phyloP scores from a whole-genome alignment of 345 rosid species.

The Triadica sebifera region DNA sequence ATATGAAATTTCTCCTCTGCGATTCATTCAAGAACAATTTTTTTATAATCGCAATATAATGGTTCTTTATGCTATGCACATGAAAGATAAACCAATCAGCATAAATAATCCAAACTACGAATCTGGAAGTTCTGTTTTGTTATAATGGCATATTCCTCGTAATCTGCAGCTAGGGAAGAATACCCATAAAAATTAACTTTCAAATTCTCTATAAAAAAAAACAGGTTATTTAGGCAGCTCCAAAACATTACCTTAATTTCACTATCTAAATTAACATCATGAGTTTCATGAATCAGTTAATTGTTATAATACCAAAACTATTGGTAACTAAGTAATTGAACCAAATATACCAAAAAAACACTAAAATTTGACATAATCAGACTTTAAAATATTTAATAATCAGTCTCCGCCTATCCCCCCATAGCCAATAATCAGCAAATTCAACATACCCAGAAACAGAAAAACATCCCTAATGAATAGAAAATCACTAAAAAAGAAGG shows the following conservation, averaged over 20 bases:
- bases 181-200: neutral
- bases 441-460: conserved; percentile 11
- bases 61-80: neutral
- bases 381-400: neutral
- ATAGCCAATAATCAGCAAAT: neutral
- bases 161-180: neutral
- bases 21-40: neutral
- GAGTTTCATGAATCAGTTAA: neutral
- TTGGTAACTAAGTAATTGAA: neutral
- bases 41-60: neutral
- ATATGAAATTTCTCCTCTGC: neutral
- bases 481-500: neutral
- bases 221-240: neutral
- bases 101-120: neutral
- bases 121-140: neutral
- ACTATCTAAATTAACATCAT: neutral
- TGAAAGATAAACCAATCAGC: neutral
- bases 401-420: neutral
- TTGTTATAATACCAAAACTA: neutral
- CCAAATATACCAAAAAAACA: neutral
- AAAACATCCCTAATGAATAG: neutral
- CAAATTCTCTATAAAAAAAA: neutral
- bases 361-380: neutral
- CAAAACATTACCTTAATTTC: neutral
- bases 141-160: neutral